Conservation (phyloP, 1,284 basidiomycete genomes). For the Lentinula novae-zelandiae region DNA sequence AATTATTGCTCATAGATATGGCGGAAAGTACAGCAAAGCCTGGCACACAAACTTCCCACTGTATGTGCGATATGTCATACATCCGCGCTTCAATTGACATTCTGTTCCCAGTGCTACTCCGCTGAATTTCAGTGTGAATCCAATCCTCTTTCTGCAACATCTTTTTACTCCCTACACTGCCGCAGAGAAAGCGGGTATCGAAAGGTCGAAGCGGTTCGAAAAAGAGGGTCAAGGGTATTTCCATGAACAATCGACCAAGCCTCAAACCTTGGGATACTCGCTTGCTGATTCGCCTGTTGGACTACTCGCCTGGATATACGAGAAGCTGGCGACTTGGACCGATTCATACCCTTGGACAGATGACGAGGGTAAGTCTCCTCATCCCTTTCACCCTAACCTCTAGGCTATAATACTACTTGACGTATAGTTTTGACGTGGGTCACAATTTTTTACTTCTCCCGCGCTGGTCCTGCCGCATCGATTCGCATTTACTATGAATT, state of each 20-base stretch:
- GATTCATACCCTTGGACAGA: constrained; percentile 48
- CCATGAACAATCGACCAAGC: constrained; percentile 42
- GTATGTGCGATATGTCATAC: constrained; percentile 18
- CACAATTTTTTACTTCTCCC: constrained; percentile 46
- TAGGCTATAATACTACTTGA: not conserved
- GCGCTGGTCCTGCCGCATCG: constrained; percentile 40
- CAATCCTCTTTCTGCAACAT: constrained; percentile 25
- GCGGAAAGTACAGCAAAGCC: constrained; percentile 32
- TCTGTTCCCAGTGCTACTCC: constrained; percentile 15
- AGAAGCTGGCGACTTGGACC: constrained; percentile 48
- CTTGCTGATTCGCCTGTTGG: constrained; percentile 53
- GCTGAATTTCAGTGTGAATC: constrained; percentile 22
- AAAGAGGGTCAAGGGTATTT: constrained; percentile 38
- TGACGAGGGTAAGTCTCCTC: constrained; percentile 35
- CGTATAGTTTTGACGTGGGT: constrained; percentile 42
- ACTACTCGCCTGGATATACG: constrained; percentile 56
- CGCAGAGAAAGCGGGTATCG: constrained; percentile 32
- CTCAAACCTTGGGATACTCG: constrained; percentile 52
- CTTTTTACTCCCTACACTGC: constrained; percentile 27
- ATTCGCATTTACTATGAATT: constrained; percentile 39
- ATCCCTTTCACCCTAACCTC: not conserved
- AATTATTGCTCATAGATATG: constrained; percentile 29
- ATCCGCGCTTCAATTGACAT: not conserved
- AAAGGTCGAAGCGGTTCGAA: constrained; percentile 27
- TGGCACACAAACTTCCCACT: constrained; percentile 36